phyloP scores from a whole-genome alignment of 2,329 filamentous ascomycete genomes.

The Alternaria triticina region DNA sequence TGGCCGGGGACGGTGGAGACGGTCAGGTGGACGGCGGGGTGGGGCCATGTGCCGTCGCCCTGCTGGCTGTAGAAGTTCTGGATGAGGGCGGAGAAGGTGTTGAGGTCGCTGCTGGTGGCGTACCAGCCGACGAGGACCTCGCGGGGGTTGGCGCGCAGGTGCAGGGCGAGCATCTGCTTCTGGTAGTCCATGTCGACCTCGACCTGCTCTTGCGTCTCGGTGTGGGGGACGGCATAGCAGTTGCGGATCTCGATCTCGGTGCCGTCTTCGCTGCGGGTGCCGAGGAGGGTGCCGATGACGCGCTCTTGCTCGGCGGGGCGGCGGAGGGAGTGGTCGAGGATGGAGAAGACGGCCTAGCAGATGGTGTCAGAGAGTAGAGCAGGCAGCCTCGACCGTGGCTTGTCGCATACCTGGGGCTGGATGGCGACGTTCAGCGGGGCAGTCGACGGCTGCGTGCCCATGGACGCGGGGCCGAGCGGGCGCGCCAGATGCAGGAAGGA shows the following conservation, averaged over 20 bases:
- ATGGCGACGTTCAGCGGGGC: slow-evolving; percentile 93
- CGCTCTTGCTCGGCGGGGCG: slow-evolving; percentile 91
- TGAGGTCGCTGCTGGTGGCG: slow-evolving; percentile 93
- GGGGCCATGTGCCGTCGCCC: slow-evolving; percentile 94
- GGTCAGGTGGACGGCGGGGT: slow-evolving; percentile 96
- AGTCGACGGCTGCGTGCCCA: slow-evolving; percentile 82
- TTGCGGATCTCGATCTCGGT: slow-evolving; percentile 95
- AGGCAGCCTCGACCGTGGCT: background rate
- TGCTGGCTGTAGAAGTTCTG: slow-evolving; percentile 99
- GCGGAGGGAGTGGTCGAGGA: slow-evolving; percentile 89
- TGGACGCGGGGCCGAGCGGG: slow-evolving; percentile 81
- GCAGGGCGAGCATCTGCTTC: slow-evolving; percentile 97
- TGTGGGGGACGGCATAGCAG: slow-evolving; percentile 97
- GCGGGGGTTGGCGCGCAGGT: slow-evolving; percentile 91
- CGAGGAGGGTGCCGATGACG: slow-evolving; percentile 95
- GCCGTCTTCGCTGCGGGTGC: slow-evolving; percentile 93
- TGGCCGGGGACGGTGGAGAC: slow-evolving; percentile 88
- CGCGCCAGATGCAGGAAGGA: slow-evolving; percentile 94
- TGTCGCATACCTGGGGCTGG: slow-evolving; percentile 81
- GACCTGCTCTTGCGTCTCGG: slow-evolving; percentile 97
- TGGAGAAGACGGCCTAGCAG: slow-evolving; percentile 65
- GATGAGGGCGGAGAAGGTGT: slow-evolving; percentile 97
- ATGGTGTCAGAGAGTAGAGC: slow-evolving; percentile 11
- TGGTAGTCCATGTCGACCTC: slow-evolving; percentile 99
- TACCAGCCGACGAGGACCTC: slow-evolving; percentile 98